Base-by-base conservation (phyloP, 1,284 basidiomycete genomes). In the Cutaneotrichosporon sp. region DNA sequence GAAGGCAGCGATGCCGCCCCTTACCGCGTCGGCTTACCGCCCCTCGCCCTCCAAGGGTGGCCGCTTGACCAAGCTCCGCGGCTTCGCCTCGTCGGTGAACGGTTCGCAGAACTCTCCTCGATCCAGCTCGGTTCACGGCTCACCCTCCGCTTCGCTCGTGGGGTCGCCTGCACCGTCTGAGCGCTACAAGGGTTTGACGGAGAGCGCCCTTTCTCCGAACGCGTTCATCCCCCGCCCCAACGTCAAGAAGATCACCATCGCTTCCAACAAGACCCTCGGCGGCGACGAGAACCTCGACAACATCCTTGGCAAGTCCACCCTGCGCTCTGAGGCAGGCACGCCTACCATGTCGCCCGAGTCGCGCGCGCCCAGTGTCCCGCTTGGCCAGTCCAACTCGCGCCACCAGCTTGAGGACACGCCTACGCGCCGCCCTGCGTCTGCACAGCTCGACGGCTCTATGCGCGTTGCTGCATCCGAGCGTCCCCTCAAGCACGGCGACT, bases 241-340 rank as follows among this genome's bases (percentile, higher is more conserved):
- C 69, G 90, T 97, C 58, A 98, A 97, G 80, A 94, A 96, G 72
- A 82, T 98, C 50, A 86, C 93, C 37, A 76, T 97, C 52, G 87
- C 92, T 67, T 88, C 85, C 71, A 75, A 70, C 52, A 46, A 62
- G 20, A 21, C 44, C 20, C 17, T 51, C 40, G 49, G 55, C 37
- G 53, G 66, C 43, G 68, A 68, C 7, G 73, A 76, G 52, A 63
- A 66, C 21, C 65, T 72, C 34, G 70, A 72, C 42, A 67, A 66
- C n/a, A 65, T 74, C 4, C 57, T 74, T 3, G 72, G 72, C 54
- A 72, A 69, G 58, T 74, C 72, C 8, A 66, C 67, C 15, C 54
- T 72, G n/a, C 52, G 51, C 36, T 51, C 50, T 36, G 10, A 73
- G 77, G 22, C 77, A 78, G 35, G 63, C 74, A 36, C 78, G 78